Evolutionary conservation across 139 green algal species (phyloP).

Genomic region (Pycnococcus provasolii): DNA sequence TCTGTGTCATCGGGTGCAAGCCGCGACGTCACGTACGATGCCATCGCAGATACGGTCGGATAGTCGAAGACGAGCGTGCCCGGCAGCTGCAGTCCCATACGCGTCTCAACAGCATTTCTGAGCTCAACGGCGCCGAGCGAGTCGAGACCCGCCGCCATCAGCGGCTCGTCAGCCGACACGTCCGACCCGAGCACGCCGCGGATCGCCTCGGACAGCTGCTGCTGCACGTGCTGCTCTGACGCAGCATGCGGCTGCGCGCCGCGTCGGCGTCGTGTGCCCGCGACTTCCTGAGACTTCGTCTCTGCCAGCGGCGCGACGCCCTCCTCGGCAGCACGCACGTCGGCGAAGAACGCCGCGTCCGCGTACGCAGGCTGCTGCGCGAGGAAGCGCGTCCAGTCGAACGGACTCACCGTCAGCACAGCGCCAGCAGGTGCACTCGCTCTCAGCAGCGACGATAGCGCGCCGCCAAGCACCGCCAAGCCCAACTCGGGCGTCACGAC

Average conservation of each 20-base stretch:
- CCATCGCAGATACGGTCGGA: constrained; percentile 4
- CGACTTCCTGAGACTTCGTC: too few relatives aligned
- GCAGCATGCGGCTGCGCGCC: too few relatives aligned
- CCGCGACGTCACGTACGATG: not conserved
- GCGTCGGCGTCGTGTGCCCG: too few relatives aligned
- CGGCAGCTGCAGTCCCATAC: constrained; percentile 18
- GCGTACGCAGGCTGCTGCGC: too few relatives aligned
- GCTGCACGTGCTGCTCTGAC: too few relatives aligned
- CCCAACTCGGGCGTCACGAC: constrained; percentile 34
- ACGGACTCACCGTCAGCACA: not conserved
- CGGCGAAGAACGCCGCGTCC: too few relatives aligned
- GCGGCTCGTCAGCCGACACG: constrained; percentile 21
- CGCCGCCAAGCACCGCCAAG: not conserved
- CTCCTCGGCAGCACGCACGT: too few relatives aligned
- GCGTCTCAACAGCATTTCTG: constrained; percentile 10
- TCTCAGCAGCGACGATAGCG: not conserved
- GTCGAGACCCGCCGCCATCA: constrained; percentile 29
- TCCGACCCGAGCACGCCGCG: constrained; percentile 19
- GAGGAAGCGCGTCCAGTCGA: not conserved
- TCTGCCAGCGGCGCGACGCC: too few relatives aligned
- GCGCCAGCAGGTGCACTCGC: too few relatives aligned
- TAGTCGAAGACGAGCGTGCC: constrained; percentile 35
- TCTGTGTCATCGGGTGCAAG: constrained; percentile 22
- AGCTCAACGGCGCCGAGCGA: constrained; percentile 30
- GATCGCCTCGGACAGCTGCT: not conserved